Conservation (phyloP, 2,329 filamentous ascomycete species). For the Ophiostoma piceae region DNA sequence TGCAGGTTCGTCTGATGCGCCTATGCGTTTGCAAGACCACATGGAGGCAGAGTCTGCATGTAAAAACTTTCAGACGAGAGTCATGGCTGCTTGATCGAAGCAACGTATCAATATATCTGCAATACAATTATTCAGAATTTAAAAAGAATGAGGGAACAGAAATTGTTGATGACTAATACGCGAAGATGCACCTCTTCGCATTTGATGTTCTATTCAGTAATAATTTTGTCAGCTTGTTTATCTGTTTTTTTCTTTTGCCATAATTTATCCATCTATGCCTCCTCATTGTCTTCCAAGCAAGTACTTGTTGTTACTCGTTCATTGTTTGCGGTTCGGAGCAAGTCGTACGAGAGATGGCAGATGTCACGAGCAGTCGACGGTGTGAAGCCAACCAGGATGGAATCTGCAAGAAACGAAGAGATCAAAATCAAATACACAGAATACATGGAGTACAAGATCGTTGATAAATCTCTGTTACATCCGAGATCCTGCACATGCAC, state of each 20-base stretch:
- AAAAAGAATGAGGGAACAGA: neutral
- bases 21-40: constrained; percentile 5
- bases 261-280: neutral
- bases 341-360: neutral
- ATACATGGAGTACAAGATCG: neutral
- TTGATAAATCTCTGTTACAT: neutral
- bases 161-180: neutral
- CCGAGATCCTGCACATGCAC: neutral
- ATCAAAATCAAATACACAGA: neutral
- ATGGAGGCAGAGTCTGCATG: neutral
- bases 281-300: neutral
- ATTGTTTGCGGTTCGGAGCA: neutral
- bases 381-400: neutral
- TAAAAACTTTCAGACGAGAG: neutral
- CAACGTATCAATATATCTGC: neutral
- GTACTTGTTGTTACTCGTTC: too few species aligned
- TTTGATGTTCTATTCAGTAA: too few species aligned
- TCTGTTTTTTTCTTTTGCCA: neutral
- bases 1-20: constrained; percentile 1
- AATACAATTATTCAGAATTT: neutral
- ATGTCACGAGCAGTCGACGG: neutral
- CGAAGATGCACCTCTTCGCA: too few species aligned
- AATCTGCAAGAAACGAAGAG: neutral
- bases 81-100: neutral
- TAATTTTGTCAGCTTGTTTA: neutral